phyloP scores from a whole-genome alignment of 306 rosid genomes.

The Vicia sativa region DNA sequence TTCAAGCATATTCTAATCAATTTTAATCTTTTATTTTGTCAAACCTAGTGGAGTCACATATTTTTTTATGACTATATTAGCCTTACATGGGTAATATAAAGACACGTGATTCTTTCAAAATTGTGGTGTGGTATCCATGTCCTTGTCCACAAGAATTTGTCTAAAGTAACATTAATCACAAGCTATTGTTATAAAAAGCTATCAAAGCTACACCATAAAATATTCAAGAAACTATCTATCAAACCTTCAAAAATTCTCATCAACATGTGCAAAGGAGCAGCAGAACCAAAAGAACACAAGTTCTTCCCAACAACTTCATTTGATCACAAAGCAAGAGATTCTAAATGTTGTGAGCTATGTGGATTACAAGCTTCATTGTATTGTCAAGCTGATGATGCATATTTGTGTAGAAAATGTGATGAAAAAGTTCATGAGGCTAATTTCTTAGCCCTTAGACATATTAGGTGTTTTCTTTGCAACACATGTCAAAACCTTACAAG shows the following conservation, averaged over 20 bases:
- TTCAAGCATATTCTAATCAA: conserved; percentile 40
- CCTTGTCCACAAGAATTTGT: conserved; percentile 43
- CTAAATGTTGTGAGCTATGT: conserved; percentile 68
- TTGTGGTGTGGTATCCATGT: conserved; percentile 45
- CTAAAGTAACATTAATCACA: conserved; percentile 9
- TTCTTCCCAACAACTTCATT: background rate
- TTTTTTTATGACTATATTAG: conserved; percentile 34
- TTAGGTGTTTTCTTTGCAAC: conserved; percentile 72
- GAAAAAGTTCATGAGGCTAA: conserved; percentile 75
- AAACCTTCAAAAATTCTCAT: background rate
- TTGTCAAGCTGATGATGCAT: conserved; percentile 81
- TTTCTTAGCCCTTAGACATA: conserved; percentile 69
- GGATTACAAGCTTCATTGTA: conserved; percentile 61
- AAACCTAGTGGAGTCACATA: conserved; percentile 49
- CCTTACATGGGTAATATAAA: conserved; percentile 25
- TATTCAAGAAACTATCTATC: conserved; percentile 23
- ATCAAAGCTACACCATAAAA: background rate
- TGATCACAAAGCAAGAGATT: conserved; percentile 1
- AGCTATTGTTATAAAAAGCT: conserved; percentile 35
- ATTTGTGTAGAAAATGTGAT: conserved; percentile 74
- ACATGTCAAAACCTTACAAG: conserved; percentile 66
- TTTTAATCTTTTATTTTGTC: conserved; percentile 18
- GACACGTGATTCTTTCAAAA: conserved; percentile 42
- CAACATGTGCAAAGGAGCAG: conserved; percentile 67
- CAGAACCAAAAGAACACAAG: conserved; percentile 40